Evolutionary conservation across 1,284 basidiomycete genomes (phyloP), one percentile per base, ranked within the genome.

Genomic region (Melampsora larici-populina): DNA sequence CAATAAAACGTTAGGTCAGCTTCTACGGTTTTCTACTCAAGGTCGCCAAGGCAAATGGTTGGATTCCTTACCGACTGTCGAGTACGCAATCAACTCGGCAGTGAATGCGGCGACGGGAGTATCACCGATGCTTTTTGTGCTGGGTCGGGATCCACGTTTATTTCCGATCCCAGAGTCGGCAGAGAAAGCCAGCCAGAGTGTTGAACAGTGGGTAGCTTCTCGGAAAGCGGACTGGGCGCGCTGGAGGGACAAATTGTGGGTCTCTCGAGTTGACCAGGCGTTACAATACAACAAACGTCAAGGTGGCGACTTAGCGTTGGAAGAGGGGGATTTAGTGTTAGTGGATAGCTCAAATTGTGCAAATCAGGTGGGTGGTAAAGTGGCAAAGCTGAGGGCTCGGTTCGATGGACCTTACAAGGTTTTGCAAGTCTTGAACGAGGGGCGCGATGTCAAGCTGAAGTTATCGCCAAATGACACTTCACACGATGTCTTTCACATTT

Each of bases 1-100:
- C 1, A 68, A 68, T 15, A 68, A 68, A 48, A 68, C 66, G 3
- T 11, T 68, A 7, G 66, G 66, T 8, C 66, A 68, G 15, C 43
- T 68, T 1, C 24, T 68, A 7, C 11, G 66, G 40, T 46, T 2
- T 26, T 68, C 29, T 26, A 68, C 66, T 13, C 7, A 40, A 2
- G 29, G 49, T 8, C 2, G 36, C 1, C 66, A 68, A 26, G 29
- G 66, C 15, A 18, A 26, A 4, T 68, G 66, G 66, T 48, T 68
- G 13, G 66, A 48, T 7, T 9, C 11, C 4, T 43, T 68, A 4
- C 66, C 66, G 1, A n/a, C 36, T 5, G 43, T 48, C 18, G 8
- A 26, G 66, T 36, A 1, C 1, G 40, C 2, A 68, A 68, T n/a
- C n/a, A n/a, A n/a, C n/a, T n/a, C n/a, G n/a, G n/a, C n/a, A n/a